Base-by-base conservation (phyloP, 2,329 filamentous ascomycete species). In the Orbilia blumenaviensis region DNA sequence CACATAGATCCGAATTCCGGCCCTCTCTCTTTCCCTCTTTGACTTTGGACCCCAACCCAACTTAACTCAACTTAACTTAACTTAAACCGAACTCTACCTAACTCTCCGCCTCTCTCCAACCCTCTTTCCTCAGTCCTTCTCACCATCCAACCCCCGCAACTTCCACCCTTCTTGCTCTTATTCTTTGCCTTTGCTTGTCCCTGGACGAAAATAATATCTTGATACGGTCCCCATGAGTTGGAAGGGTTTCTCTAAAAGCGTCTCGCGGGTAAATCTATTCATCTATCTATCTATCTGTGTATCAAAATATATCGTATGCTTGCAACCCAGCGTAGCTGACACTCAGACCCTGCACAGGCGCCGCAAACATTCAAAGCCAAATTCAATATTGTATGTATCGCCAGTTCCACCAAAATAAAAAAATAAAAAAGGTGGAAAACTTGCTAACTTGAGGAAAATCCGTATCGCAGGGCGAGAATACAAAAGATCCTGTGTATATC, bases 401-500 rank as follows among this genome's bases (percentile, higher is more conserved):
- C 36, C 21, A 42, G 77, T n/a, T n/a, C n/a, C n/a, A n/a, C n/a
- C n/a, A n/a, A n/a, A n/a, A n/a, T n/a, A n/a, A n/a, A n/a, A n/a
- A n/a, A n/a, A n/a, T n/a, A n/a, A n/a, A n/a, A n/a, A n/a, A n/a
- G n/a, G n/a, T n/a, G n/a, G n/a, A n/a, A n/a, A n/a, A n/a, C n/a
- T n/a, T n/a, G n/a, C n/a, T n/a, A n/a, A n/a, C n/a, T n/a, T n/a
- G n/a, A n/a, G n/a, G n/a, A n/a, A n/a, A 6, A 36, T 18, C 14
- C 48, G n/a, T n/a, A 8, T 18, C 16, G 36, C 21, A 41, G 85
- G 95, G 95, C 83, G 95, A 98, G 80, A 88, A 94, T 83, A 96
- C 93, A 80, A 97, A 98, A 83, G 95, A 99, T 85, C 87, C 92
- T 54, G 91, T 99, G 81, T 99, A 97, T 83, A 90, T 92, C 78